Base-by-base conservation (phyloP, 768 basidiomycete species). In the Peribolospora kevripleyi region DNA sequence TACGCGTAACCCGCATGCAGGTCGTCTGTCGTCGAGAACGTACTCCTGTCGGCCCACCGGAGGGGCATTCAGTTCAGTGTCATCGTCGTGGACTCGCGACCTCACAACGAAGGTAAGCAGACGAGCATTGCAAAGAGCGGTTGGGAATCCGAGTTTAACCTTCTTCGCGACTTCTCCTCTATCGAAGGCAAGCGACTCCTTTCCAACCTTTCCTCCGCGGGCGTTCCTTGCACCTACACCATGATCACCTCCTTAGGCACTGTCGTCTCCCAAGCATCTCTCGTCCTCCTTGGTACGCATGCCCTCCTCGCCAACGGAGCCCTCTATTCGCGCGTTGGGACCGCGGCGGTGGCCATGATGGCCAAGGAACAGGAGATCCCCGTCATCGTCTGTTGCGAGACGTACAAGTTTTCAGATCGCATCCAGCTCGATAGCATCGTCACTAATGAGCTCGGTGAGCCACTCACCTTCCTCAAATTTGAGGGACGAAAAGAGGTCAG, bases 301-400 rank as follows among this genome's bases (percentile, higher is more conserved):
- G 86, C 93, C 6, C 73, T 98, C 6, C 84, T 90, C 64, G 81
- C 90, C 3, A 93, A 98, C 59, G 93, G 93, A 6, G 79, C 86
- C 3, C 83, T 97, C 3, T 91, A 82, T 65, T 84, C 87, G 8
- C 76, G 93, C 52, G 86, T 88, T 0, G 93, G 93, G 38, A 97
- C 90, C 3, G 91, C 91, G 0, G 75, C 88, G 61, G 86, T 97
- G 5, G 85, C 90, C 2, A 91, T 97, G 90, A 79, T 95, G 74
- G 84, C 86, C 1, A 85, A 84, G 67, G 77, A 78, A 50, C 76
- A 81, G 62, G 80, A 79, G 36, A 82, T 95, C 0, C 91, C 93
- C 4, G 88, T 97, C 6, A 77, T 98, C 42, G 87, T 93, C 37
- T 95, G 88, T 60, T 93, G 90, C 62, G 93, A 97, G 69, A 98